Evolutionary conservation across 2,329 filamentous ascomycete genomes (phyloP).

Genomic region (Penicillium sp.): DNA sequence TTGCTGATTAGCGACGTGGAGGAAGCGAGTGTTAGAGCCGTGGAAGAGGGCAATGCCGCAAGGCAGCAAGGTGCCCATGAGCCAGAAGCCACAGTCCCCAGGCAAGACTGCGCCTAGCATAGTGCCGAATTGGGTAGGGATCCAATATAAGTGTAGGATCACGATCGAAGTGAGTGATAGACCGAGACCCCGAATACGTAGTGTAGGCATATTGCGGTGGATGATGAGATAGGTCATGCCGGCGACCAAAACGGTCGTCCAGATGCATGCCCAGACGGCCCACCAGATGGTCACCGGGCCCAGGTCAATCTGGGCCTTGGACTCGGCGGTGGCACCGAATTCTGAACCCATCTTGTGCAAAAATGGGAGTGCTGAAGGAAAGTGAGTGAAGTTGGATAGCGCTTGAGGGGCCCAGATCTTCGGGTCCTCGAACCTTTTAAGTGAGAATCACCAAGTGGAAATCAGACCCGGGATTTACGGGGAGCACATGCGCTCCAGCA

Average conservation of each 20-base stretch:
- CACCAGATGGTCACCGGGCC: constrained; percentile 32
- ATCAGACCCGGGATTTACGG: not conserved
- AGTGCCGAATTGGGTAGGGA: constrained; percentile 37
- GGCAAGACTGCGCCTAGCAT: constrained; percentile 44
- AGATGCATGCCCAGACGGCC: constrained; percentile 30
- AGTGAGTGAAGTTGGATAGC: constrained; percentile 21
- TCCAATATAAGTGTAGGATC: constrained; percentile 43
- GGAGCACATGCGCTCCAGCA: not conserved
- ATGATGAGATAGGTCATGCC: constrained; percentile 37
- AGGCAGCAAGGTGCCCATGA: constrained; percentile 67
- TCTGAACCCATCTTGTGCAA: constrained; percentile 32
- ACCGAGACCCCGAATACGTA: constrained; percentile 42
- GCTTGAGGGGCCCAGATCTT: not conserved
- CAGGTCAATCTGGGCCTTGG: constrained; percentile 24
- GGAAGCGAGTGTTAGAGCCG: constrained; percentile 63
- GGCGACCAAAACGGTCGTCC: constrained; percentile 34
- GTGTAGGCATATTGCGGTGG: constrained; percentile 36
- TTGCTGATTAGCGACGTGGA: constrained; percentile 60
- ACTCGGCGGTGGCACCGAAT: constrained; percentile 29
- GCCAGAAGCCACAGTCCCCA: constrained; percentile 63
- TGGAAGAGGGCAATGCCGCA: constrained; percentile 68
- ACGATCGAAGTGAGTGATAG: constrained; percentile 39
- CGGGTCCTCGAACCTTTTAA: constrained; percentile 4
- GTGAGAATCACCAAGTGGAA: not conserved
- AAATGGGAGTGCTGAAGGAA: constrained; percentile 12